A percentile compares a stretch with the other conserved stretches of the same genome.
Conservation (phyloP, 108 stramenopile species). For the Epipyxis sp. region DNA sequence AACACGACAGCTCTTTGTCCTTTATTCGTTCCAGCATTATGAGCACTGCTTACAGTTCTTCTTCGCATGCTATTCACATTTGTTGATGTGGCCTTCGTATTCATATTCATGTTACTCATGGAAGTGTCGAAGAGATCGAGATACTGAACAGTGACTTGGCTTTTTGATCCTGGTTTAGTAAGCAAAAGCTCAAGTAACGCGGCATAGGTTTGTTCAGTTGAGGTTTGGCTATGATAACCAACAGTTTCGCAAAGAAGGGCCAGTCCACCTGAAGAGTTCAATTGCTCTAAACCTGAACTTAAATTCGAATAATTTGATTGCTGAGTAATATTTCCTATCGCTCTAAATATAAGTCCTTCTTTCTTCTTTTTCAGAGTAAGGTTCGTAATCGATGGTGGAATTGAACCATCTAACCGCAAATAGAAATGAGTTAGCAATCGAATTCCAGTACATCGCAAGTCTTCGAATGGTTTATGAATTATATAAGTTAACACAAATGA, state of each 20-base stretch:
- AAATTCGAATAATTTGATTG: too few relatives aligned
- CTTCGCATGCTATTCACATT: too few relatives aligned
- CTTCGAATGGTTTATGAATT: constrained; percentile 3
- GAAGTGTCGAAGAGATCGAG: neutral
- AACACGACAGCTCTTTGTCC: neutral
- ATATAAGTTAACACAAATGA: constrained; percentile 17
- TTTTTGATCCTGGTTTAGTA: neutral
- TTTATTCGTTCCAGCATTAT: neutral
- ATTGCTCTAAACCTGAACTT: neutral
- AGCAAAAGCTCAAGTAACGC: constrained; percentile 17
- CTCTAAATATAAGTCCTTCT: neutral
- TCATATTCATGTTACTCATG: neutral
- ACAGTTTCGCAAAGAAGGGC: constrained; percentile 12
- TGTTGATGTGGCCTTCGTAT: neutral
- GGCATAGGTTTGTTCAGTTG: neutral
- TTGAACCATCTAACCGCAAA: neutral
- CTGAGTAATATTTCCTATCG: neutral
- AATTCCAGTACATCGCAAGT: constrained; percentile 26
- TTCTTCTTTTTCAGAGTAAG: neutral
- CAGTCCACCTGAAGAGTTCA: constrained; percentile 5
- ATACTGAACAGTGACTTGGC: neutral
- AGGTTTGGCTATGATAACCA: neutral
- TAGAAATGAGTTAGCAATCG: neutral
- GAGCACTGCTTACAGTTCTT: too few relatives aligned
- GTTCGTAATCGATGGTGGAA: neutral